A percentile compares a stretch with the other conserved stretches of the same genome.
Conservation (phyloP, 768 basidiomycete genomes). For the Boletus rubescentipes region DNA sequence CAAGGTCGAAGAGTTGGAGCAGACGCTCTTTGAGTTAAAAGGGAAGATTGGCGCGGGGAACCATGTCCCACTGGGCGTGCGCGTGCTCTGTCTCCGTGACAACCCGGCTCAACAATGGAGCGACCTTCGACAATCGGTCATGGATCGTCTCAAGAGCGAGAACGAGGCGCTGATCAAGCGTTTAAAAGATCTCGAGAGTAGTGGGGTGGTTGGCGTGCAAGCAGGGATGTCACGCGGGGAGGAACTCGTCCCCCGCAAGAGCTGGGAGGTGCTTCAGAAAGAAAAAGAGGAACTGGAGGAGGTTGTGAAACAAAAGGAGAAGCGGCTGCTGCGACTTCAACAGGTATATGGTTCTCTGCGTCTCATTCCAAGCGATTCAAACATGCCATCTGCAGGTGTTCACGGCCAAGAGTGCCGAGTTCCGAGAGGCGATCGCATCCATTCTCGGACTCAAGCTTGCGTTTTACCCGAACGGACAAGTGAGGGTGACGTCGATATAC, state of each 20-base stretch:
- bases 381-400: conserved; percentile 61
- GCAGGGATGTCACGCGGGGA: conserved; percentile 15
- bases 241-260: conserved; percentile 68
- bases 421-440: conserved; percentile 85
- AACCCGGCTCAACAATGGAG: conserved; percentile 87
- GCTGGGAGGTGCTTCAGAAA: conserved; percentile 67
- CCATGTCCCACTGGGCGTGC: conserved; percentile 69
- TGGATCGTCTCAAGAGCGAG: conserved; percentile 78
- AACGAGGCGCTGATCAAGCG: conserved; percentile 78
- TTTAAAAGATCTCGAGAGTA: conserved; percentile 59
- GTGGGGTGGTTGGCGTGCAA: conserved; percentile 25
- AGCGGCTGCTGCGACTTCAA: conserved; percentile 73
- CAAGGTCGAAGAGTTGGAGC: conserved; percentile 71
- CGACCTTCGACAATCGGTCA: conserved; percentile 67
- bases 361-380: not conserved
- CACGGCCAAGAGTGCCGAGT: conserved; percentile 81
- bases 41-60: conserved; percentile 76
- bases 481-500: conserved; percentile 88
- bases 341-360: conserved; percentile 47
- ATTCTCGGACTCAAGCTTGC: conserved; percentile 90
- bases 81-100: conserved; percentile 65
- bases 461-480: conserved; percentile 88
- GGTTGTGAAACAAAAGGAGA: conserved; percentile 73
- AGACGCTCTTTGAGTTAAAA: conserved; percentile 71
- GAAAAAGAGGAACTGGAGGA: conserved; percentile 71